phyloP scores from a whole-genome alignment of 2,329 filamentous ascomycete genomes.

The Ceratocystis variospora region DNA sequence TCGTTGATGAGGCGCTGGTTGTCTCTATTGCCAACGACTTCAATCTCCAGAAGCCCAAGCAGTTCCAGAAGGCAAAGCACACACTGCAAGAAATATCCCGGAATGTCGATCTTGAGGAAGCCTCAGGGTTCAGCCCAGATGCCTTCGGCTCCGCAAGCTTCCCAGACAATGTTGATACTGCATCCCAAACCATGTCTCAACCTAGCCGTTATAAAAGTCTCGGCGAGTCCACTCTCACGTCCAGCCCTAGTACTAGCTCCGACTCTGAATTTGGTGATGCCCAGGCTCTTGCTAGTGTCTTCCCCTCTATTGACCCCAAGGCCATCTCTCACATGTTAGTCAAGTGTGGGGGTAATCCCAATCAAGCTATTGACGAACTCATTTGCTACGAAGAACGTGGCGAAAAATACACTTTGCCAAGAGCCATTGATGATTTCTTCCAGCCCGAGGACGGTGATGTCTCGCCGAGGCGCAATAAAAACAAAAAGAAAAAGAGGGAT shows the following conservation, averaged over 20 bases:
- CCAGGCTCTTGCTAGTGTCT: slow-evolving; percentile 14
- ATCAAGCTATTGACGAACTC: slow-evolving; percentile 58
- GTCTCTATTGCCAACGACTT: slow-evolving; percentile 64
- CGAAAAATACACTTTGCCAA: slow-evolving; percentile 31
- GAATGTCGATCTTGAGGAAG: slow-evolving; percentile 52
- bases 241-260: slow-evolving; percentile 10
- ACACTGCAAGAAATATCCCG: slow-evolving; percentile 53
- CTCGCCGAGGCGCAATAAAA: slow-evolving; percentile 25
- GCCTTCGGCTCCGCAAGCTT: slow-evolving; percentile 29
- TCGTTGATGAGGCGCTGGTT: slow-evolving; percentile 65
- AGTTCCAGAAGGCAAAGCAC: slow-evolving; percentile 41
- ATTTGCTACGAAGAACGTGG: slow-evolving; percentile 55
- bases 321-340: slow-evolving; percentile 7
- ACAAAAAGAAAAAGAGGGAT: slow-evolving; percentile 29
- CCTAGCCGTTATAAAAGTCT: slow-evolving; percentile 12
- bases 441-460: slow-evolving; percentile 36
- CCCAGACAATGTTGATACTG: slow-evolving; percentile 4
- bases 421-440: slow-evolving; percentile 73
- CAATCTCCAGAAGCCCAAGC: slow-evolving; percentile 41
- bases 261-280: slow-evolving; percentile 6
- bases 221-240: slow-evolving; percentile 14
- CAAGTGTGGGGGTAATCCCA: slow-evolving; percentile 4
- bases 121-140: slow-evolving; percentile 64
- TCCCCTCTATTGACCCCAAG: slow-evolving; percentile 7
- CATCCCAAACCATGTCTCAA: slow-evolving; percentile 11